Evolutionary conservation across 2,329 filamentous ascomycete species (phyloP).

Genomic region (Onygenales sp.): DNA sequence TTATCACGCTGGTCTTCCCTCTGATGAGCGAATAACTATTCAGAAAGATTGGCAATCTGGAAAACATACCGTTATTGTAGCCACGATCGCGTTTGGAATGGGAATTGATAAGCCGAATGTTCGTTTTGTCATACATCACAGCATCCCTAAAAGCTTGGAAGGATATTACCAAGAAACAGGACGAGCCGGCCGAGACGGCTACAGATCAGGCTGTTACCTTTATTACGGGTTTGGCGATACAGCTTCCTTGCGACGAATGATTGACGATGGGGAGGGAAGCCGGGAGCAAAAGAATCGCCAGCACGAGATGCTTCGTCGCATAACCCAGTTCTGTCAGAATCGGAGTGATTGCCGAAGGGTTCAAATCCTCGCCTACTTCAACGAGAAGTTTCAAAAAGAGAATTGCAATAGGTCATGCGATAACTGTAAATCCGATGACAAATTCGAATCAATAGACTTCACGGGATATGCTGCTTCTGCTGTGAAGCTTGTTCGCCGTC

Average conservation of each 20-base stretch:
- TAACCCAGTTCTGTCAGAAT: slow-evolving; percentile 86
- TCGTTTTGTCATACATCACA: slow-evolving; percentile 90
- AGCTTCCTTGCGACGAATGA: slow-evolving; percentile 65
- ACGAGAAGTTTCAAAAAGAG: slow-evolving; percentile 64
- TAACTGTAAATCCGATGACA: slow-evolving; percentile 68
- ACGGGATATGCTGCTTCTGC: slow-evolving; percentile 64
- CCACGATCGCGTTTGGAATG: slow-evolving; percentile 98
- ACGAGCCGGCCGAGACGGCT: slow-evolving; percentile 83
- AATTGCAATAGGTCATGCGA: slow-evolving; percentile 73
- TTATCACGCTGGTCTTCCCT: slow-evolving; percentile 74
- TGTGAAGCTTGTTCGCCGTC: slow-evolving; percentile 54
- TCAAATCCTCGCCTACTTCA: slow-evolving; percentile 90
- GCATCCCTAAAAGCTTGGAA: slow-evolving; percentile 86
- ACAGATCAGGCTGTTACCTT: slow-evolving; percentile 77
- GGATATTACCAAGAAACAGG: slow-evolving; percentile 98
- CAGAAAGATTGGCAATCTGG: slow-evolving; percentile 79
- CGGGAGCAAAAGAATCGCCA: slow-evolving; percentile 75
- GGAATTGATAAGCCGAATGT: slow-evolving; percentile 98
- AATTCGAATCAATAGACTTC: slow-evolving; percentile 67
- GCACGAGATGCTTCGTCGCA: slow-evolving; percentile 71
- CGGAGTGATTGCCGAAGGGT: slow-evolving; percentile 75
- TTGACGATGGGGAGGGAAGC: slow-evolving; percentile 68
- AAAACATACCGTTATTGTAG: slow-evolving; percentile 77
- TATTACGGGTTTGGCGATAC: slow-evolving; percentile 79
- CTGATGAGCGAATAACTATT: slow-evolving; percentile 57